These are phyloP conservation scores for Ciborinia camelliae DNA, from an alignment of 2,329 filamentous ascomycete genomes.

Conservation along the genomic window DNA sequence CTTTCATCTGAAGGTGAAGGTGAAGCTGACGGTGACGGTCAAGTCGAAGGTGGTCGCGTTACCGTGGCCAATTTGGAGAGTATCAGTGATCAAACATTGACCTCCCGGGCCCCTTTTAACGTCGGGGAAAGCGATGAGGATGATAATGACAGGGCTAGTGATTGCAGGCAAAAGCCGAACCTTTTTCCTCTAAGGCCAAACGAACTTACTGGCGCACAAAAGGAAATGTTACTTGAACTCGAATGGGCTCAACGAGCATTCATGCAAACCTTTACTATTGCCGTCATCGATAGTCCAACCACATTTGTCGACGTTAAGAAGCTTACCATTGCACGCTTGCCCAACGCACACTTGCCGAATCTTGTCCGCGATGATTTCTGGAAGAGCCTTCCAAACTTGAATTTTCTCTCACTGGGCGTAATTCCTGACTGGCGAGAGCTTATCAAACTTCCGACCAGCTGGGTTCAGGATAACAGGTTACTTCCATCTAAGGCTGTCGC, in stretches of 20 bases:
- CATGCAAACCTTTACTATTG: conserved; percentile 63
- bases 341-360: conserved; percentile 56
- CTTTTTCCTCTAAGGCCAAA: conserved; percentile 44
- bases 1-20: conserved; percentile 1
- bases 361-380: conserved; percentile 60
- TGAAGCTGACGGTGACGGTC: not conserved
- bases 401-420: conserved; percentile 55
- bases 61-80: not conserved
- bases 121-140: no score
- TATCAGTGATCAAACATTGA: not conserved
- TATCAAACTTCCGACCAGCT: conserved; percentile 49
- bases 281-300: conserved; percentile 56
- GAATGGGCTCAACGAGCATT: conserved; percentile 68
- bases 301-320: conserved; percentile 54
- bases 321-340: conserved; percentile 61
- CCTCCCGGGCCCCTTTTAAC: no score
- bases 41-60: not conserved
- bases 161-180: conserved; percentile 21
- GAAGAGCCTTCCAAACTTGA: conserved; percentile 53
- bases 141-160: not conserved
- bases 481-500: conserved; percentile 50
- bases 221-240: conserved; percentile 65
- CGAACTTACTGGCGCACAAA: conserved; percentile 59
- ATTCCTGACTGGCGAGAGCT: conserved; percentile 65
- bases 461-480: conserved; percentile 47